phyloP scores from a whole-genome alignment of 2,329 filamentous ascomycete species.

The Pseudocercospora musae region DNA sequence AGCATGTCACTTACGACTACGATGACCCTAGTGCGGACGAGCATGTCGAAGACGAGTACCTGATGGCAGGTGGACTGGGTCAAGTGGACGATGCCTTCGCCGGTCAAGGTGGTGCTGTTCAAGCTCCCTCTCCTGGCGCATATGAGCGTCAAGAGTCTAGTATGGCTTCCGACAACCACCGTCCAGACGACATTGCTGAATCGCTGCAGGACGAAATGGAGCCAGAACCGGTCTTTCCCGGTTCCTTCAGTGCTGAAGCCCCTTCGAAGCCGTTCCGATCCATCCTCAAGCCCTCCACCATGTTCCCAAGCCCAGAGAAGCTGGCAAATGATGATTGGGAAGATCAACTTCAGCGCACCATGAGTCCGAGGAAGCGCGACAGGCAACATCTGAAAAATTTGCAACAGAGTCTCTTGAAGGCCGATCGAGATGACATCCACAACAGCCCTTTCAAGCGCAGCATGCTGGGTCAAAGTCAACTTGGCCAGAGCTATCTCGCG shows the following conservation, averaged over 20 bases:
- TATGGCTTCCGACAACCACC: slow-evolving; percentile 38
- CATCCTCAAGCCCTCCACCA: slow-evolving; percentile 45
- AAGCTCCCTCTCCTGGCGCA: slow-evolving; percentile 29
- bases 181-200: slow-evolving; percentile 49
- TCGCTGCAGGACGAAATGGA: slow-evolving; percentile 53
- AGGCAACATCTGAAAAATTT: slow-evolving; percentile 67
- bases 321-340: slow-evolving; percentile 77
- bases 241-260: slow-evolving; percentile 70
- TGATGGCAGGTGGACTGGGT: slow-evolving; percentile 29
- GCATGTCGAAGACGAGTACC: slow-evolving; percentile 44
- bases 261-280: slow-evolving; percentile 54
- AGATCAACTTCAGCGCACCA: slow-evolving; percentile 87
- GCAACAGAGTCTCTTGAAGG: slow-evolving; percentile 55
- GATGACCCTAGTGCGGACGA: slow-evolving; percentile 42
- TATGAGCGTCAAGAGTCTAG: slow-evolving; percentile 31
- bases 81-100: slow-evolving; percentile 26
- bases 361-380: slow-evolving; percentile 90
- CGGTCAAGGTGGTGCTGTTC: slow-evolving; percentile 30
- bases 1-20: slow-evolving; percentile 46
- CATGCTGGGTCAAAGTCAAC: slow-evolving; percentile 31
- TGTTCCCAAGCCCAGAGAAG: slow-evolving; percentile 54
- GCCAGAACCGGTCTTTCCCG: slow-evolving; percentile 68
- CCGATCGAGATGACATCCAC: slow-evolving; percentile 31
- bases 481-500: slow-evolving; percentile 39
- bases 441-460: slow-evolving; percentile 59